Evolutionary conservation across 2,329 filamentous ascomycete species (phyloP).

Genomic region (Neodidymelliopsis sp.): DNA sequence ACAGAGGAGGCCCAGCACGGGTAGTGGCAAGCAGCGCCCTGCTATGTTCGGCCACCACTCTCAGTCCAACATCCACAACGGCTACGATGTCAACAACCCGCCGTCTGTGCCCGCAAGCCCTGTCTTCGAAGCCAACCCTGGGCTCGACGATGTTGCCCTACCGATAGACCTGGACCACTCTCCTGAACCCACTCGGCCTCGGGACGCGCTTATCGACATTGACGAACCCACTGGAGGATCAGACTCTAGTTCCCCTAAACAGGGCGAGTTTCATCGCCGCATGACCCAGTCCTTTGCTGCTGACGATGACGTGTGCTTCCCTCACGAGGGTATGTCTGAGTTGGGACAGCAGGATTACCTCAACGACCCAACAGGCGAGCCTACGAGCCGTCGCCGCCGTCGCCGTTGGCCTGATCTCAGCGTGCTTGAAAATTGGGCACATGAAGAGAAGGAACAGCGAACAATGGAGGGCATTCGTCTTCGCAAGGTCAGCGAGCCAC

Average conservation of each 20-base stretch:
- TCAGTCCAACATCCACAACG: conserved; percentile 41
- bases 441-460: conserved; percentile 85
- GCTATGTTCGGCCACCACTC: conserved; percentile 40
- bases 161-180: conserved; percentile 64
- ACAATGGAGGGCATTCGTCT: conserved; percentile 79
- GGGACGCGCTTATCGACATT: conserved; percentile 61
- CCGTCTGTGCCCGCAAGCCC: conserved; percentile 68
- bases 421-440: conserved; percentile 87
- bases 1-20: conserved; percentile 22
- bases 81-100: conserved; percentile 71
- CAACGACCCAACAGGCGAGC: conserved; percentile 54
- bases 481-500: conserved; percentile 92
- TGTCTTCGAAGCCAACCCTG: conserved; percentile 59
- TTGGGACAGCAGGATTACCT: conserved; percentile 77
- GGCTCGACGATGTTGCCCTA: conserved; percentile 71
- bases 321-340: conserved; percentile 78
- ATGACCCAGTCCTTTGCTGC: conserved; percentile 62
- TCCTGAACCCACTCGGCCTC: conserved; percentile 32
- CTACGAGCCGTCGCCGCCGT: conserved; percentile 55
- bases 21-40: conserved; percentile 41
- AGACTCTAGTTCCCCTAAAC: conserved; percentile 33
- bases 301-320: conserved; percentile 92
- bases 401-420: conserved; percentile 85
- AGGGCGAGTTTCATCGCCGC: conserved; percentile 40
- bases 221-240: conserved; percentile 62